Evolutionary conservation across 2,329 filamentous ascomycete genomes (phyloP), one percentile per base, ranked within the genome.

Genomic region (Rutstroemia sp.): DNA sequence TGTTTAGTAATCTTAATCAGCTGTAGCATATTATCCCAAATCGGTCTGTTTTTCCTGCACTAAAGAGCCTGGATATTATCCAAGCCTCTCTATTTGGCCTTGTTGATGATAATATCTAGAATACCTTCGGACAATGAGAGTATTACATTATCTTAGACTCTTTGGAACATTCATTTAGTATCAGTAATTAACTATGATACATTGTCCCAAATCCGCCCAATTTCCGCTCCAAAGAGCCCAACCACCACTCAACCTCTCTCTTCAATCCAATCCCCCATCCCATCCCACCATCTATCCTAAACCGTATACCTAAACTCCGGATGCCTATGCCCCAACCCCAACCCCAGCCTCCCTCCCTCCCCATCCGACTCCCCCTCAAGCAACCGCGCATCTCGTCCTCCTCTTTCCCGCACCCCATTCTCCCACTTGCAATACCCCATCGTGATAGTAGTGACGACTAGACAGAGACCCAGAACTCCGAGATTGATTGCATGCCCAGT

Each of bases 401-500:
- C 89, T 1, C 72, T 75, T 16, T 70, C 70, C 12, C 88, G 78
- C 71, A 82, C 87, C 64, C 73, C 75, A 65, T 94, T 94, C 74
- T 92, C 89, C 12, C 75, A 10, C 92, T 76, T 47, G 86, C 60
- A 2, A 79, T 59, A 58, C 14, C 83, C 79, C 71, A 89, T 87
- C 18, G 87, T 63, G 0, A 87, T 62, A 48, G 84, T 88, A 0
- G 89, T 88, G 0, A 81, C 79, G 5, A 90, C 75, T 49, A 90
- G 72, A 63, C 85, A 89, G 2, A 88, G 57, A 1, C 80, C 72
- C 68, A 91, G 75, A 70, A 92, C 95, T 0, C 75, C 88, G 41
- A 95, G 70, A 2, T 95, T 83, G 0, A 86, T 79, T 2, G 80
- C 86, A 63, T 96, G 90, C 0, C 91, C 91, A 1, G 83, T 77